Conservation (phyloP, 805 yeast genomes). For the Candida easanensis region DNA sequence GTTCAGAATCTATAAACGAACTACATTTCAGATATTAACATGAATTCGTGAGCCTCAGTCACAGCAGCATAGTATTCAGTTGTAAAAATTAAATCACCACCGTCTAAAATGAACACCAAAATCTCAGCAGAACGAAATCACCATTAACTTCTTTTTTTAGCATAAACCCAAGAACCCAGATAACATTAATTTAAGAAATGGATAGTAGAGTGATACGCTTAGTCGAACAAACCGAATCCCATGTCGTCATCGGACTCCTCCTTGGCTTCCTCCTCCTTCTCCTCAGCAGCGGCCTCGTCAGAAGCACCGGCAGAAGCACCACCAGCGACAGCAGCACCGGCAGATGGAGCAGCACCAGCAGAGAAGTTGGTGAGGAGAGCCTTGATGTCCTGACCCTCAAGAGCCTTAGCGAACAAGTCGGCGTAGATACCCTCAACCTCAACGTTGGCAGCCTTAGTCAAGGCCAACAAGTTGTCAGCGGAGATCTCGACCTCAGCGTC, state of each 20-base stretch:
- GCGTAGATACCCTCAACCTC: constrained; percentile 83
- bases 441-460: constrained; percentile 82
- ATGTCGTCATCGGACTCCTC: constrained; percentile 74
- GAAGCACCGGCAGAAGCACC: constrained; percentile 60
- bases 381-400: constrained; percentile 80
- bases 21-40: neutral
- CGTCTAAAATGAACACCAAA: neutral
- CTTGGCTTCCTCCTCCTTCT: constrained; percentile 51
- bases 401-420: constrained; percentile 84
- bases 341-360: constrained; percentile 74
- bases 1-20: neutral
- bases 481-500: constrained; percentile 89
- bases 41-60: constrained; percentile 9
- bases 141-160: constrained; percentile 6
- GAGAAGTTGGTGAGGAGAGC: constrained; percentile 67
- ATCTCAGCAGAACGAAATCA: constrained; percentile 5
- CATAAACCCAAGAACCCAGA: constrained; percentile 6
- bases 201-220: constrained; percentile 29
- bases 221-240: constrained; percentile 95
- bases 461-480: constrained; percentile 74
- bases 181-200: neutral
- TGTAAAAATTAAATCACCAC: neutral
- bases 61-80: constrained; percentile 2
- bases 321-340: constrained; percentile 60
- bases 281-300: constrained; percentile 65